A percentile compares a stretch with the other conserved stretches of the same genome.
Conservation (phyloP, 148 eudicot species). For the Cornus suecica region DNA sequence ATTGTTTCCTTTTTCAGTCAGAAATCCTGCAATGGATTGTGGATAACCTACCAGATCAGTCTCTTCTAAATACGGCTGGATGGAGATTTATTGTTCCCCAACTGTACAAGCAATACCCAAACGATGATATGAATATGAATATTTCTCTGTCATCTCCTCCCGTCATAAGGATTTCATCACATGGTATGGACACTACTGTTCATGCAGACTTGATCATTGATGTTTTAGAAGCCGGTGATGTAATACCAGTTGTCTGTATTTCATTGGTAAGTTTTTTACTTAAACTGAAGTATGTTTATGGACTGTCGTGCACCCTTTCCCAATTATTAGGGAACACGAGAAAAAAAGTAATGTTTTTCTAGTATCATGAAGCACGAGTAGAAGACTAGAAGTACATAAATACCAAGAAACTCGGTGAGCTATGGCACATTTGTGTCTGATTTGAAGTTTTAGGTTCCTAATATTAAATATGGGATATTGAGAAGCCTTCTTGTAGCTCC, state of each 20-base stretch:
- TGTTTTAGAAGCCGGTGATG: constrained; percentile 49
- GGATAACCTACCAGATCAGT: constrained; percentile 66
- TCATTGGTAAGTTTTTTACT: constrained; percentile 49
- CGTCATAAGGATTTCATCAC: constrained; percentile 32
- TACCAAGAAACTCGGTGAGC: not conserved
- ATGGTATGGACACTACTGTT: constrained; percentile 46
- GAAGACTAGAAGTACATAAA: not conserved
- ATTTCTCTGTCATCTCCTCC: constrained; percentile 65
- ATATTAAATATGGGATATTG: not conserved
- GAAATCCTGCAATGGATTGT: constrained; percentile 68
- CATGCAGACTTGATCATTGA: constrained; percentile 51
- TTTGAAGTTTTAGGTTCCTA: no score
- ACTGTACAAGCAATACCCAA: constrained; percentile 71
- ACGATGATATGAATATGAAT: constrained; percentile 66
- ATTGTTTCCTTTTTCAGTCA: constrained; percentile 34
- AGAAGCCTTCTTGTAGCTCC: not conserved
- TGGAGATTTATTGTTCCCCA: constrained; percentile 83
- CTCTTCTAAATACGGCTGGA: constrained; percentile 72
- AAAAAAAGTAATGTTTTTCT: not conserved
- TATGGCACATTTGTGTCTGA: not conserved
- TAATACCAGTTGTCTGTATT: constrained; percentile 63
- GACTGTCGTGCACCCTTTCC: not conserved
- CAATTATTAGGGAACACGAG: not conserved
- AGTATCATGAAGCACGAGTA: not conserved
- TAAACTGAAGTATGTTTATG: not conserved